Conservation (phyloP, 2,329 filamentous ascomycete species). For the Trichoderma gracile region DNA sequence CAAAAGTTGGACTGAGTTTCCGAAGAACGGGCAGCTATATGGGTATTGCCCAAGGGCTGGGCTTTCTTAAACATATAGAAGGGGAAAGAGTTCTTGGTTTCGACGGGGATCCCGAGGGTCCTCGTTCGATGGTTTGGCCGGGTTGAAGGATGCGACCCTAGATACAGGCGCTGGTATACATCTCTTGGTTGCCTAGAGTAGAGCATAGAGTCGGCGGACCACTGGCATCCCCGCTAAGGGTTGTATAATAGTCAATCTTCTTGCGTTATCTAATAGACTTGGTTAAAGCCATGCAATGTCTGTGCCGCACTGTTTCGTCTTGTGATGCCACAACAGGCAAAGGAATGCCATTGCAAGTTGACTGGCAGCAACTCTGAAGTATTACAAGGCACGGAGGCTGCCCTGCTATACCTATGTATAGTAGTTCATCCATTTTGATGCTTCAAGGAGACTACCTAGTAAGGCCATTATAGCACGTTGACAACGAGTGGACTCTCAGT, state of each 20-base stretch:
- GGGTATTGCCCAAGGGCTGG: conserved; percentile 24
- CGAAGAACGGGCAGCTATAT: conserved; percentile 18
- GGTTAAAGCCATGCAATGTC: not conserved
- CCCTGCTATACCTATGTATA: too few species aligned
- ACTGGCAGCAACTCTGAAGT: too few species aligned
- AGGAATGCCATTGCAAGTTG: too few species aligned
- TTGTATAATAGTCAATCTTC: conserved; percentile 27
- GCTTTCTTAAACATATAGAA: conserved; percentile 24
- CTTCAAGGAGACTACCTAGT: too few species aligned
- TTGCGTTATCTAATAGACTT: conserved; percentile 23
- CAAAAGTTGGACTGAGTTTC: conserved; percentile 22
- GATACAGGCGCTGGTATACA: conserved; percentile 25
- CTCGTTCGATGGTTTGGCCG: conserved; percentile 21
- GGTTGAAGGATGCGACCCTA: conserved; percentile 15
- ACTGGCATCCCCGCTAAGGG: conserved; percentile 24
- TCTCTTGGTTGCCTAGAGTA: conserved; percentile 26
- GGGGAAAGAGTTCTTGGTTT: conserved; percentile 7
- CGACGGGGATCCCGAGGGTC: conserved; percentile 16
- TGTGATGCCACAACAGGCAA: too few species aligned
- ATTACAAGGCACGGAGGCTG: too few species aligned
- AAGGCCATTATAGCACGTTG: too few species aligned
- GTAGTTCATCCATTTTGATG: too few species aligned
- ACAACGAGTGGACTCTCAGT: too few species aligned
- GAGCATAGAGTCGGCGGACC: conserved; percentile 26
- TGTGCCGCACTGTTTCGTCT: too few species aligned